Base-by-base conservation (phyloP, 2,329 filamentous ascomycete genomes). In the Phialocephala sp. region DNA sequence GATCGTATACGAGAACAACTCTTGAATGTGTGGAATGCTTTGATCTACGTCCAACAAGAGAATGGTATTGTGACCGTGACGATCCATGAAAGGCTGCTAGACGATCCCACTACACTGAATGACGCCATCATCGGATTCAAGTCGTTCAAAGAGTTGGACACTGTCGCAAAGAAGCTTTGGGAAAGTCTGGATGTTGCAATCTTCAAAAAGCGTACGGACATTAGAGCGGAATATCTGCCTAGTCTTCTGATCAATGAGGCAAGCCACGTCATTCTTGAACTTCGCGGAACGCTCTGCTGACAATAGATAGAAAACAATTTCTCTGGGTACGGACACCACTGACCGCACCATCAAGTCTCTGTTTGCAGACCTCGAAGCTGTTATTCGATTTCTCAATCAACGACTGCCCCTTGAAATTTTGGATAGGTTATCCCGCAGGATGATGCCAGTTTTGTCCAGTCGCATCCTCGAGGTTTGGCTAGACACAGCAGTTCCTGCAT, bases 401-500 rank as follows among this genome's bases (percentile, higher is more conserved):
- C 80, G 79, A 50, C 76, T 90, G 0, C 87, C 88, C 0, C 64
- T 79, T 11, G 83, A 87, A 36, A 79, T 90, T 6, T 76, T 88
- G 1, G 79, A 82, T 56, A 82, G 86, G 0, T 79, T 97, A 1
- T 91, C 91, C 0, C 81, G 84, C 14, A 84, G 87, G 9, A 86
- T 97, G 76, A 86, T 97, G 76, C 88, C 89, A 0, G 83, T 85
- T 45, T 78, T 97, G 11, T 84, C 89, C 9, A 83, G 87, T 6
- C 86, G 87, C 24, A 82, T 97, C 12, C 89, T 93, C 47, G 85
- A 85, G 4, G 82, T 85, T 4, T 97, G 93, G 90, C 84, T 99
- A 8, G 87, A 91, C 37, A 84, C 87, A 15, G 87, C 88, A 0
- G 89, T 99, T 0, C 94, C 95, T 0, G 82, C 89, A 1, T 89